Conservation (phyloP, 1,139 yeast species). For the Suhomyces bolitotheri region DNA sequence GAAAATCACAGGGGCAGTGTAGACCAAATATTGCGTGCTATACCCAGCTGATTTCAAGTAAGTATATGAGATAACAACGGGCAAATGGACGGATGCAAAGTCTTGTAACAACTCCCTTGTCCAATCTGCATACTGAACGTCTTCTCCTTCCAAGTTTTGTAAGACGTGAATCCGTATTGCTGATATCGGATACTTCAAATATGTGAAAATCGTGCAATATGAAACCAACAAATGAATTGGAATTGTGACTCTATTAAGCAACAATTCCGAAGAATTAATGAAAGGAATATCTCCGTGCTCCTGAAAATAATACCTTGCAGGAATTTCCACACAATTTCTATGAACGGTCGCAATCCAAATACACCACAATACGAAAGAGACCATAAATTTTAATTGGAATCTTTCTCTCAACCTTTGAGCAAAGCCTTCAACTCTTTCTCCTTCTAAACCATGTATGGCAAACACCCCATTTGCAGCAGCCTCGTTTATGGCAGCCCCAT, state of each 20-base stretch:
- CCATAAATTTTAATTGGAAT: background rate
- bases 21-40: slow-evolving; percentile 1
- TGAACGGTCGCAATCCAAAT: slow-evolving; percentile 28
- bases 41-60: slow-evolving; percentile 1
- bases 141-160: slow-evolving; percentile 6
- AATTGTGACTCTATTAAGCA: slow-evolving; percentile 18
- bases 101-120: slow-evolving; percentile 16
- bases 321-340: slow-evolving; percentile 27
- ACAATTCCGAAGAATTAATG: slow-evolving; percentile 10
- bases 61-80: slow-evolving; percentile 12
- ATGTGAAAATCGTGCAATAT: slow-evolving; percentile 27
- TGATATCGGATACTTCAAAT: slow-evolving; percentile 7
- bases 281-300: background rate
- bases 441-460: too few species aligned
- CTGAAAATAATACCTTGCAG: slow-evolving; percentile 15
- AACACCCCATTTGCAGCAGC: background rate
- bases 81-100: slow-evolving; percentile 17
- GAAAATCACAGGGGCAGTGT: slow-evolving; percentile 12
- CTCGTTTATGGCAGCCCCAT: background rate
- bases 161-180: slow-evolving; percentile 1
- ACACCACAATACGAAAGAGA: slow-evolving; percentile 17
- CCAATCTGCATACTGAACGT: slow-evolving; percentile 4
- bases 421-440: slow-evolving; percentile 1
- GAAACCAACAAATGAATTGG: slow-evolving; percentile 24
- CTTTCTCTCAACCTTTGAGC: slow-evolving; percentile 1